phyloP scores from a whole-genome alignment of 768 basidiomycete species.

The Suillus weaverae region DNA sequence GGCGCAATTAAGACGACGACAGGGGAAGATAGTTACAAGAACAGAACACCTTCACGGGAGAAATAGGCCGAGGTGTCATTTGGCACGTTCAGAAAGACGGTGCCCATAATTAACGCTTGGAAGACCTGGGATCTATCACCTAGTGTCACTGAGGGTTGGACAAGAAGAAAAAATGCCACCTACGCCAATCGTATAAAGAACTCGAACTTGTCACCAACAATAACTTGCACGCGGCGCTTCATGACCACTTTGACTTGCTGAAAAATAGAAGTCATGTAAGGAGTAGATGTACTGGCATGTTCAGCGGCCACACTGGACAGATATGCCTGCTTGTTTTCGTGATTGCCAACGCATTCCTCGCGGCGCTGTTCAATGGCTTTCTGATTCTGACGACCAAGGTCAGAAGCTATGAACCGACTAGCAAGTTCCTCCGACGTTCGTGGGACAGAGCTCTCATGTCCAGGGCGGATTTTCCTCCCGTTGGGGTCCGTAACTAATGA shows the following conservation, averaged over 20 bases:
- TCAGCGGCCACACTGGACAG: conserved; percentile 52
- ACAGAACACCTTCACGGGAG: conserved; percentile 76
- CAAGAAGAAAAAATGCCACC: neutral
- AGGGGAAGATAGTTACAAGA: conserved; percentile 54
- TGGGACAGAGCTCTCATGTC: conserved; percentile 22
- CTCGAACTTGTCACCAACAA: conserved; percentile 28
- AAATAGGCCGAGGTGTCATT: conserved; percentile 34
- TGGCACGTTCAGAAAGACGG: conserved; percentile 45
- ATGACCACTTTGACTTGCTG: conserved; percentile 50
- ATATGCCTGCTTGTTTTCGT: conserved; percentile 44
- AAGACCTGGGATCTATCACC: conserved; percentile 38
- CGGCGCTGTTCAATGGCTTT: conserved; percentile 50
- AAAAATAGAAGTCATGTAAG: conserved; percentile 49
- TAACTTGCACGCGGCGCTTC: conserved; percentile 45
- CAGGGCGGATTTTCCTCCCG: conserved; percentile 50
- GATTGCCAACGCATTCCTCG: conserved; percentile 45
- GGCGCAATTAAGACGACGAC: neutral
- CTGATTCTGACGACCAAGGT: conserved; percentile 40
- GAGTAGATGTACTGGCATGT: conserved; percentile 41
- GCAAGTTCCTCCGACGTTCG: conserved; percentile 61
- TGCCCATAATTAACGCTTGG: conserved; percentile 33
- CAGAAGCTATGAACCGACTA: conserved; percentile 42
- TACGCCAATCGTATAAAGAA: neutral
- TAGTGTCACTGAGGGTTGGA: neutral
- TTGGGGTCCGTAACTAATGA: conserved; percentile 56